A percentile compares a stretch with the other conserved stretches of the same genome.
Conservation (phyloP, 1,139 yeast species). For the Yamadazyma pseudoaaseri region DNA sequence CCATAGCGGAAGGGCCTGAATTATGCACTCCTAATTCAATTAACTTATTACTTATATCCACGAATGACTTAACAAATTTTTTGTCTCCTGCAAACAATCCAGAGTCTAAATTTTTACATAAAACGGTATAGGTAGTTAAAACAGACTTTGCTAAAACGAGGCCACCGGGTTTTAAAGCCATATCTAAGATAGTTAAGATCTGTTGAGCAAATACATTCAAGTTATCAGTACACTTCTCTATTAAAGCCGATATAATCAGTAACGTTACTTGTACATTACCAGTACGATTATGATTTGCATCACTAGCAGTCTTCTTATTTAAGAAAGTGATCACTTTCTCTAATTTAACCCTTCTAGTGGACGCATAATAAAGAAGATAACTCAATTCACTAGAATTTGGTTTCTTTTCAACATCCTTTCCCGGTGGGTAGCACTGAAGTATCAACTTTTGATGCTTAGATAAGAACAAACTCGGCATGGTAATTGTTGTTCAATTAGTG, state of each 20-base stretch:
- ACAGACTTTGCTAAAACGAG: constrained; percentile 55
- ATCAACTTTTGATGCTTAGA: constrained; percentile 91
- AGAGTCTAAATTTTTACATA: constrained; percentile 66
- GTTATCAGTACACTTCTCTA: constrained; percentile 77
- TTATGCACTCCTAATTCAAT: constrained; percentile 23
- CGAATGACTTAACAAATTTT: constrained; percentile 53
- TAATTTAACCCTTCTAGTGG: constrained; percentile 82
- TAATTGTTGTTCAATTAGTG: not conserved
- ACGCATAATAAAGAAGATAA: constrained; percentile 86
- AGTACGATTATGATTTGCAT: constrained; percentile 57
- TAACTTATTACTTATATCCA: constrained; percentile 37
- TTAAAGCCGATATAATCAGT: constrained; percentile 65
- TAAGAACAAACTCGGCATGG: constrained; percentile 36
- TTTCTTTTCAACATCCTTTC: constrained; percentile 78
- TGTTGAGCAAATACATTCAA: constrained; percentile 76
- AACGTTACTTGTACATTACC: constrained; percentile 87
- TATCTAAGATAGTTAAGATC: constrained; percentile 48
- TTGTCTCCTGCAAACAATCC: constrained; percentile 73
- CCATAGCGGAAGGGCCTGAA: constrained; percentile 35
- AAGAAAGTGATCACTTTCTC: constrained; percentile 80
- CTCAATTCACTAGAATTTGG: constrained; percentile 92
- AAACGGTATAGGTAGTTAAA: constrained; percentile 50
- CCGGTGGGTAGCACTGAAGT: constrained; percentile 90
- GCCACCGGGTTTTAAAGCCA: constrained; percentile 51
- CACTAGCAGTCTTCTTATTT: constrained; percentile 60